A percentile compares a stretch with the other conserved stretches of the same genome.
Evolutionary conservation across 108 stramenopile species (phyloP).

Genomic region (Pinguiococcus pyrenoidosus): DNA sequence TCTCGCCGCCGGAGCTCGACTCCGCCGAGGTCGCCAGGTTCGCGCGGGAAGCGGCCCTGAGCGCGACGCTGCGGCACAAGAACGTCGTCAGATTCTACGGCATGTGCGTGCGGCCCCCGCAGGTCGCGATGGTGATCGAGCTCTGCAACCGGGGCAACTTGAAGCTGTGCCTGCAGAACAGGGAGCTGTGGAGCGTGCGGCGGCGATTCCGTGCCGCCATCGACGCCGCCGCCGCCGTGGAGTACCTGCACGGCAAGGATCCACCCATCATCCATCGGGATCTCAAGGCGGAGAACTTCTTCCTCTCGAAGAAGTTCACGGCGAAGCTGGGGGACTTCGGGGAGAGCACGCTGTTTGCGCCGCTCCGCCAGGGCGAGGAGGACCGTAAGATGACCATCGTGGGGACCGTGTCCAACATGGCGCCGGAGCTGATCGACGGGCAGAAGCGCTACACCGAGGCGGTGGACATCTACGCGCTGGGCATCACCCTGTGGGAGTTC

Average conservation of each 20-base stretch:
- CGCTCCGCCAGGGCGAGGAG: neutral
- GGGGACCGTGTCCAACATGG: constrained; percentile 20
- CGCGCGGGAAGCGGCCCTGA: constrained; percentile 5
- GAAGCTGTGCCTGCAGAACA: neutral
- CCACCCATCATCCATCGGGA: constrained; percentile 20
- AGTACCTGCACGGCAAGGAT: constrained; percentile 3
- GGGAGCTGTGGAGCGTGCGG: neutral
- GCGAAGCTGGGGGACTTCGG: constrained; percentile 29
- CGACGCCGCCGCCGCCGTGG: constrained; percentile 7
- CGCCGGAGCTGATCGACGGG: constrained; percentile 16
- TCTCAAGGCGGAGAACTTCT: constrained; percentile 23
- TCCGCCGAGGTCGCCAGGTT: constrained; percentile 13
- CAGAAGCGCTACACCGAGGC: constrained; percentile 5
- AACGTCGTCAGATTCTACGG: constrained; percentile 11
- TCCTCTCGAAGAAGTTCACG: constrained; percentile 1
- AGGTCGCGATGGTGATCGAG: constrained; percentile 13
- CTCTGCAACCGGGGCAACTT: constrained; percentile 18
- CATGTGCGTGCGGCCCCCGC: constrained; percentile 19
- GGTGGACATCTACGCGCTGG: constrained; percentile 20
- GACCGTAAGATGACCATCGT: constrained; percentile 7
- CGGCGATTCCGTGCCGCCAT: constrained; percentile 3
- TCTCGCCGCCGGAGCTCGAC: constrained; percentile 13
- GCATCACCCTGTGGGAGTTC: constrained; percentile 6
- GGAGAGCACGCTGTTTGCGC: constrained; percentile 1
- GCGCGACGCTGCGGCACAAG: constrained; percentile 6